These are phyloP conservation scores for Cucurbita ficifolia DNA, from an alignment of 306 rosid species.

Conservation along the genomic window DNA sequence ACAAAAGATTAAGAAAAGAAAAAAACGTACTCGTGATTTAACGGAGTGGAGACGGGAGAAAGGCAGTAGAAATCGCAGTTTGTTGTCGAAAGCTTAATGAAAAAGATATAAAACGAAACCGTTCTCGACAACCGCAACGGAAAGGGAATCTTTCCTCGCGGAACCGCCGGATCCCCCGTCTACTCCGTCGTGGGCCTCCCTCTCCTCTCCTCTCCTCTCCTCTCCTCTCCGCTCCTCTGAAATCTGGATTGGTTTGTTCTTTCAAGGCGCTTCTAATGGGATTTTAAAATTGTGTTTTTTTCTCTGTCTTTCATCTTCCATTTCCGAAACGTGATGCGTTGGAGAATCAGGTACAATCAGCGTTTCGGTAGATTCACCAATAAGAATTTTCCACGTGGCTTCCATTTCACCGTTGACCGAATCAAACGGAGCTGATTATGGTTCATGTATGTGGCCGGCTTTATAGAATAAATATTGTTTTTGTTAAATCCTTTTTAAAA, in stretches of 20 bases:
- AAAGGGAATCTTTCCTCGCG: conserved; percentile 16
- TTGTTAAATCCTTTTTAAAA: too few species aligned
- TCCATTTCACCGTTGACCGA: background rate
- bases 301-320: background rate
- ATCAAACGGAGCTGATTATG: background rate
- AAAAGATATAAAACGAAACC: background rate
- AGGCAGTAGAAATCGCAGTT: conserved; percentile 2
- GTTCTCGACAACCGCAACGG: conserved; percentile 21
- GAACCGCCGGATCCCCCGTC: conserved; percentile 2
- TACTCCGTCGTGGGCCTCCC: background rate
- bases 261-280: background rate
- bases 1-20: background rate
- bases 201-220: background rate
- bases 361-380: background rate
- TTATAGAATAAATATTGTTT: background rate
- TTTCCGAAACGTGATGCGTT: background rate
- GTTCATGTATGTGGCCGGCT: background rate
- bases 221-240: background rate
- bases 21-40: conserved; percentile 8
- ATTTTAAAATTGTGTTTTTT: background rate
- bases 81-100: background rate
- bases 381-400: background rate
- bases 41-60: conserved; percentile 15
- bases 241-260: background rate
- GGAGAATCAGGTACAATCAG: background rate